phyloP scores from a whole-genome alignment of 768 basidiomycete species.

The Exidia glandulosa region DNA sequence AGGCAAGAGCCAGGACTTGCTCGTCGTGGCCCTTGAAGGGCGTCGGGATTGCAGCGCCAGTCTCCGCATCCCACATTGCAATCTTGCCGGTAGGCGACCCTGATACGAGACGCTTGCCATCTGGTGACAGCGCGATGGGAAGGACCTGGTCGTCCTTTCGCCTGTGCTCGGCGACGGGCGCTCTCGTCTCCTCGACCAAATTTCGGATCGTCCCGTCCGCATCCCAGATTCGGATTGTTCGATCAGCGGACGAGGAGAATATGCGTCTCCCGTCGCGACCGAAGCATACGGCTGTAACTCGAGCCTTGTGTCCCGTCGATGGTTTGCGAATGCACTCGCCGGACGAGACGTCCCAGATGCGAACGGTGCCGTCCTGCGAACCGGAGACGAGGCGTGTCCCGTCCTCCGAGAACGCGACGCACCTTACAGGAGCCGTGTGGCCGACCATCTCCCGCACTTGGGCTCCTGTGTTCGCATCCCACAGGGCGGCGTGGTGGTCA shows the following conservation, averaged over 20 bases:
- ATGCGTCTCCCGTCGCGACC: conserved; percentile 15
- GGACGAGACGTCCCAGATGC: conserved; percentile 10
- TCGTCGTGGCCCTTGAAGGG: too few relatives aligned
- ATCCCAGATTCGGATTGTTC: conserved; percentile 33
- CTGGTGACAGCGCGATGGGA: too few relatives aligned
- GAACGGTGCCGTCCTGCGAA: conserved; percentile 17
- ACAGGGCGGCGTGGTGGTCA: conserved; percentile 17
- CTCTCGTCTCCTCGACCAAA: too few relatives aligned
- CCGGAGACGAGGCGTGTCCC: conserved; percentile 19
- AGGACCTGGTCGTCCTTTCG: too few relatives aligned
- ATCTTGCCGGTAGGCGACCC: too few relatives aligned
- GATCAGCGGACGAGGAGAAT: conserved; percentile 34
- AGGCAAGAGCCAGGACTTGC: too few relatives aligned
- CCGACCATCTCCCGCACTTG: conserved; percentile 10
- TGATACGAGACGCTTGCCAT: too few relatives aligned
- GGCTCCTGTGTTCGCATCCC: conserved; percentile 16
- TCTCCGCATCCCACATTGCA: too few relatives aligned
- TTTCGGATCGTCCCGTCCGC: too few relatives aligned
- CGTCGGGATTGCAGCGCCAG: too few relatives aligned
- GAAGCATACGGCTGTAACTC: conserved; percentile 9
- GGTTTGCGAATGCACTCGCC: conserved; percentile 1
- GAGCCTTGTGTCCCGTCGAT: conserved; percentile 9
- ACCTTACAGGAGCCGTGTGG: conserved; percentile 12
- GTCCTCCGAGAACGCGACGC: conserved; percentile 19
- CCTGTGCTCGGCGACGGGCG: too few relatives aligned